Evolutionary conservation across 192 early-diverging fungal genomes (phyloP).

Genomic region (Diversispora eburnea): DNA sequence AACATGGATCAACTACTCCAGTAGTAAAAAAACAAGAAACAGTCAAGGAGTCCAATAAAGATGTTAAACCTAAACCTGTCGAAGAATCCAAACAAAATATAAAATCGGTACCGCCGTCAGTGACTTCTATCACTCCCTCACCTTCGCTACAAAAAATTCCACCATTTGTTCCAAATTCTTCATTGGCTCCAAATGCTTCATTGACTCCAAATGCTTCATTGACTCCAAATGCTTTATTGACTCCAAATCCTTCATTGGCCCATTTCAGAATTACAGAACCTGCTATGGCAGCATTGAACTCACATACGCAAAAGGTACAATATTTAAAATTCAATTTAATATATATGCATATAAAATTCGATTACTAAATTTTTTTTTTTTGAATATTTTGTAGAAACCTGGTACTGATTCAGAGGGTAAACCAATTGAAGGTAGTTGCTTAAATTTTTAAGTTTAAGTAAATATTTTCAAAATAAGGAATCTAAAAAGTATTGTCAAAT

Average conservation of each 20-base stretch:
- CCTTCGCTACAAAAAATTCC: slow-evolving; percentile 13
- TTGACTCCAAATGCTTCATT: too few relatives aligned
- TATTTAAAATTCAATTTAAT: background rate
- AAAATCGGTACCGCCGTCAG: background rate
- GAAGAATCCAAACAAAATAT: slow-evolving; percentile 9
- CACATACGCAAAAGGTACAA: background rate
- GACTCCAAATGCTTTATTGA: too few relatives aligned
- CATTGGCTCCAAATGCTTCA: too few relatives aligned
- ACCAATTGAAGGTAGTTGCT: slow-evolving; percentile 20
- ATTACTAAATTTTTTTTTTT: too few relatives aligned
- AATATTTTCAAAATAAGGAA: background rate
- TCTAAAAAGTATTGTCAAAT: background rate
- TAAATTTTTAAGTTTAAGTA: too few relatives aligned
- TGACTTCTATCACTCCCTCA: slow-evolving; percentile 1
- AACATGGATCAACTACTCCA: slow-evolving; percentile 4
- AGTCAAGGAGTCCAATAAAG: slow-evolving; percentile 10
- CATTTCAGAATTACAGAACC: slow-evolving; percentile 20
- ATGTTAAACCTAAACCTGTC: slow-evolving; percentile 8
- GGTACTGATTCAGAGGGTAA: slow-evolving; percentile 22
- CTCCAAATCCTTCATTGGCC: background rate
- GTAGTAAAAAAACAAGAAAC: slow-evolving; percentile 2
- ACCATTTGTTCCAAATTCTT: background rate
- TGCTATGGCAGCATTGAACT: slow-evolving; percentile 1
- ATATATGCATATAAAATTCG: background rate
- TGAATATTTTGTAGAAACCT: slow-evolving; percentile 7